Percentiles rank a stretch among this genome's conserved stretches.
phyloP scores from a whole-genome alignment of 345 rosid species.

The Leavenworthia alabamica region DNA sequence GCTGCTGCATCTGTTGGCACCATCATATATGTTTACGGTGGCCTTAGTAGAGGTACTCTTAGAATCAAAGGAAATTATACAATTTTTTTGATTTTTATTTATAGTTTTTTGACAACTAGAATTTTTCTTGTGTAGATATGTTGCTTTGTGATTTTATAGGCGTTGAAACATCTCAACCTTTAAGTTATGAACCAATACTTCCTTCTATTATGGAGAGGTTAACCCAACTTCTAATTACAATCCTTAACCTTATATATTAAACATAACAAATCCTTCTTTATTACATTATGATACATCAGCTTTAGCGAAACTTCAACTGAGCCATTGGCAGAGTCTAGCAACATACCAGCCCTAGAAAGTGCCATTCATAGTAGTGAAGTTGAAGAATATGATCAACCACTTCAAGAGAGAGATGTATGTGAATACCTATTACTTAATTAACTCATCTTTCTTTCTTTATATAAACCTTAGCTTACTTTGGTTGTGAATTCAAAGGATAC shows the following conservation, averaged over 20 bases:
- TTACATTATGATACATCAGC: slow-evolving; percentile 32
- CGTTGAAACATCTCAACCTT: slow-evolving; percentile 48
- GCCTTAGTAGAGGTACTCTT: slow-evolving; percentile 60
- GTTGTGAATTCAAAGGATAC: slow-evolving; percentile 76
- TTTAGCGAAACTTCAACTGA: slow-evolving; percentile 56
- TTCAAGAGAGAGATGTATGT: slow-evolving; percentile 73
- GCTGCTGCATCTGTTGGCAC: slow-evolving; percentile 72
- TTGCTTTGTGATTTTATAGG: slow-evolving; percentile 58
- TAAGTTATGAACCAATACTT: slow-evolving; percentile 33
- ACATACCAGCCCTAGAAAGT: slow-evolving; percentile 43
- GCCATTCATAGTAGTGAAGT: slow-evolving; percentile 50
- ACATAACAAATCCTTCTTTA: not conserved
- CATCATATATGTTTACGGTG: slow-evolving; percentile 63
- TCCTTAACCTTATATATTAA: not conserved
- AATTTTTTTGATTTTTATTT: not conserved
- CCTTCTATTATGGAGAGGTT: slow-evolving; percentile 48
- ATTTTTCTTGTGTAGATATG: slow-evolving; percentile 40
- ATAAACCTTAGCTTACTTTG: no score
- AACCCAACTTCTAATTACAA: not conserved
- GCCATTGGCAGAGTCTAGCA: slow-evolving; percentile 53
- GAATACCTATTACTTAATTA: not conserved
- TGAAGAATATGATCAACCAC: slow-evolving; percentile 50
- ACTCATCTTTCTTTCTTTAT: not conserved
- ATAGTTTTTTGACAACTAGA: not conserved
- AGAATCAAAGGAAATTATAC: not conserved